Evolutionary conservation across 306 rosid species (phyloP).

Genomic region (Alnus rubra): DNA sequence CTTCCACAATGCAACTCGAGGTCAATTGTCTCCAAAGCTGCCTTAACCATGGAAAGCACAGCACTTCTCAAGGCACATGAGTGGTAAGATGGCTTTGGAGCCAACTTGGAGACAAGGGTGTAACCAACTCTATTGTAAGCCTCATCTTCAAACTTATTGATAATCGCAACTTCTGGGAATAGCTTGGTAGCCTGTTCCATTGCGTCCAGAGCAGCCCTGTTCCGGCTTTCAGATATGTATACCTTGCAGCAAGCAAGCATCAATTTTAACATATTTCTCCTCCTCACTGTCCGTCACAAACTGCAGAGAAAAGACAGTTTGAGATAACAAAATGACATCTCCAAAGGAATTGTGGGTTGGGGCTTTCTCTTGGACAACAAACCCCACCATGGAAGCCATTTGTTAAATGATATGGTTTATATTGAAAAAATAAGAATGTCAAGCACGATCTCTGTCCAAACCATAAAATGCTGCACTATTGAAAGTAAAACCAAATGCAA

Average conservation of each 20-base stretch:
- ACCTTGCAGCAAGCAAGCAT: slow-evolving; percentile 91
- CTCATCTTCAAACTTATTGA: slow-evolving; percentile 80
- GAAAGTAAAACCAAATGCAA: neutral
- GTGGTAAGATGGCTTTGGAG: slow-evolving; percentile 17
- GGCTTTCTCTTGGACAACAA: slow-evolving; percentile 31
- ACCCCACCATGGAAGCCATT: slow-evolving; percentile 32
- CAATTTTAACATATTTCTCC: slow-evolving; percentile 25
- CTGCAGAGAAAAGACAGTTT: slow-evolving; percentile 30
- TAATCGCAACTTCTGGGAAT: slow-evolving; percentile 57
- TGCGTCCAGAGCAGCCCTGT: slow-evolving; percentile 60
- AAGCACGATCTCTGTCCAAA: neutral
- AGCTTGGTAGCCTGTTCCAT: slow-evolving; percentile 70
- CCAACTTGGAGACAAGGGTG: slow-evolving; percentile 73
- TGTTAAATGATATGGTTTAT: neutral
- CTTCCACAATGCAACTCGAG: slow-evolving; percentile 68
- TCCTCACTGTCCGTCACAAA: slow-evolving; percentile 29
- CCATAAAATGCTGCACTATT: neutral
- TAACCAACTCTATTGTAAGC: slow-evolving; percentile 87
- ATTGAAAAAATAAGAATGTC: neutral
- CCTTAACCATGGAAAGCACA: slow-evolving; percentile 71
- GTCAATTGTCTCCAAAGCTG: slow-evolving; percentile 67
- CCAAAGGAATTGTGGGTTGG: neutral
- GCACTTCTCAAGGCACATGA: slow-evolving; percentile 62
- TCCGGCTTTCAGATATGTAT: slow-evolving; percentile 88
- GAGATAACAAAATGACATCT: slow-evolving; percentile 9